These are phyloP conservation scores for Guillardia theta DNA, from an alignment of 78 protist species.

Conservation along the genomic window DNA sequence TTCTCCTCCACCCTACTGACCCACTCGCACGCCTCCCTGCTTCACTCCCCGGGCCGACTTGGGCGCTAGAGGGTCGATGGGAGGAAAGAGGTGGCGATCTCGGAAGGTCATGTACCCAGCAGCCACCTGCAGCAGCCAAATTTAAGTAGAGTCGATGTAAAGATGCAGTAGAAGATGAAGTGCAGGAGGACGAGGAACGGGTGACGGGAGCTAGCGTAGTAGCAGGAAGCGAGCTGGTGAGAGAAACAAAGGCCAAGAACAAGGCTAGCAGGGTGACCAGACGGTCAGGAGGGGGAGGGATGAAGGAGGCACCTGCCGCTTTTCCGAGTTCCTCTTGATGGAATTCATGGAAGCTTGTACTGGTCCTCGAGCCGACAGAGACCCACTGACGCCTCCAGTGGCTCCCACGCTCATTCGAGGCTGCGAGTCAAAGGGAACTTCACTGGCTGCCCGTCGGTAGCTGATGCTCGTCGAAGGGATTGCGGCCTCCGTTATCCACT, in stretches of 20 bases:
- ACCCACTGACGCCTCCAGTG: background rate
- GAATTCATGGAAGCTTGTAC: background rate
- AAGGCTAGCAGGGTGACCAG: too few species aligned
- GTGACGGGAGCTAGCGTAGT: background rate
- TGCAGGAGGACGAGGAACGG: background rate
- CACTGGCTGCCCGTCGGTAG: background rate
- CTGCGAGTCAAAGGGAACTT: background rate
- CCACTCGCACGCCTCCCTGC: background rate
- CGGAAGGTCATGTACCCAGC: slow-evolving; percentile 24
- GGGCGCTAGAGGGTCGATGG: slow-evolving; percentile 7
- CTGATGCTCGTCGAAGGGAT: background rate
- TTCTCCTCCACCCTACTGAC: background rate
- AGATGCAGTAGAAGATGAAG: background rate
- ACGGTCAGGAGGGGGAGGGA: background rate
- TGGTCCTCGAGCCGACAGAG: background rate
- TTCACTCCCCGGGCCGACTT: background rate
- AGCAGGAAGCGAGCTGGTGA: background rate
- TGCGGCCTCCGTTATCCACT: slow-evolving; percentile 25
- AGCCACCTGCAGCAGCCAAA: background rate
- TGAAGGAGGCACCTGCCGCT: background rate
- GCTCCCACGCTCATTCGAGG: background rate
- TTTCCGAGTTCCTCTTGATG: background rate
- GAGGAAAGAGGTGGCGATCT: slow-evolving; percentile 15
- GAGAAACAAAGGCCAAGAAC: too few species aligned
- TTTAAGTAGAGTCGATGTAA: background rate